Base-by-base conservation (phyloP, 2,329 filamentous ascomycete genomes). In the Xylaria sp. region DNA sequence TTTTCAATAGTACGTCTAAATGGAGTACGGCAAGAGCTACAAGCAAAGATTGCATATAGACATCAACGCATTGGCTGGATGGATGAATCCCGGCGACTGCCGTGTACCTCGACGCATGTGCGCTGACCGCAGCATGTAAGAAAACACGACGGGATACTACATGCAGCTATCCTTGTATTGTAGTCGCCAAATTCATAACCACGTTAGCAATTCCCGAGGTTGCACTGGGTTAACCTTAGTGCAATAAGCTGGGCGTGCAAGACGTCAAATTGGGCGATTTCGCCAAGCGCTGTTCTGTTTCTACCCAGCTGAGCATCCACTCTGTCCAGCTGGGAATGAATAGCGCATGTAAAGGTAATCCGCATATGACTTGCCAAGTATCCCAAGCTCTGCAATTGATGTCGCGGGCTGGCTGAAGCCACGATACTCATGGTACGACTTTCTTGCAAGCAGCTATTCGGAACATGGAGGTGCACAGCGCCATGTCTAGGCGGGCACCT, bases 361-460 rank as follows among this genome's bases (percentile, higher is more conserved):
- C 32, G 51, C 55, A 41, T 61, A 34, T 34, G 13, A 55, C 23
- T 44, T 46, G 61, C 50, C 62, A 65, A 68, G 63, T 18, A 63
- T 41, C n/a, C 50, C 15, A 25, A 59, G 41, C 39, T 46, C 58
- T 37, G 46, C 63, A 62, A 55, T 54, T 37, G 12, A 25, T 32
- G 39, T 39, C 50, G 63, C 51, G 54, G 54, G 52, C 57, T 56
- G 48, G 67, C 67, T 69, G 67, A 69, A 55, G 25, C 25, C 48
- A 54, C 46, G 18, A 13, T 54, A 25, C 37, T 8, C 39, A 18
- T 37, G 12, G 48, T 2, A 44, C 13, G 54, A 6, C 34, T 2
- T 39, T 65, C 23, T 10, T 20, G 52, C 28, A n/a, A 20, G 44
- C 32, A 20, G 10, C 3, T n/a, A 34, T 12, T 37, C 9, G 4